A percentile compares a stretch with the other conserved stretches of the same genome.
Evolutionary conservation across 164 flowering plant genomes (phyloP).

Genomic region (Cinnamomum chago): DNA sequence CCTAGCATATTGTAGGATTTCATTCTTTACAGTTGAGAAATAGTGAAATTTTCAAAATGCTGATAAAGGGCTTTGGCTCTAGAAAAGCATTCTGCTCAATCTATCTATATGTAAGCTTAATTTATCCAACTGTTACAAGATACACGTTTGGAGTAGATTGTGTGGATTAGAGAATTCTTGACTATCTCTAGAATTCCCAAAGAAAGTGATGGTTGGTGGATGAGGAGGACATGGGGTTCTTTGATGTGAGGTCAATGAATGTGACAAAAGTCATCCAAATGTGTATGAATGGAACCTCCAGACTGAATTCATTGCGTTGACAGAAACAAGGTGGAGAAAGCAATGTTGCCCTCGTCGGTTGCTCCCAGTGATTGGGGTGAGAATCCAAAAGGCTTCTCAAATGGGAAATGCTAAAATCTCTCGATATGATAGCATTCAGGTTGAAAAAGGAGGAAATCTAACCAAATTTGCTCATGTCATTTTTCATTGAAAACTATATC

Average conservation of each 20-base stretch:
- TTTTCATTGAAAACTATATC: too few species aligned
- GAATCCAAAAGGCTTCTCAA: not conserved
- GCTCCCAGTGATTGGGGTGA: not conserved
- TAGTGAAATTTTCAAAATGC: too few species aligned
- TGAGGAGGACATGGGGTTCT: not conserved
- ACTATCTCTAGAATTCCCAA: not conserved
- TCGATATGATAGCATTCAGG: too few species aligned
- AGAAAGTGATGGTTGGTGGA: not conserved
- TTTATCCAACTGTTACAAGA: too few species aligned
- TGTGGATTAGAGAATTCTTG: not conserved
- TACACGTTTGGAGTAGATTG: not conserved
- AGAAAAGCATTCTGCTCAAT: too few species aligned
- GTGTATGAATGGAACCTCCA: not conserved
- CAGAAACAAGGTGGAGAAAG: not conserved
- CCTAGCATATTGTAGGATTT: too few species aligned
- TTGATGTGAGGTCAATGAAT: conserved; percentile 1
- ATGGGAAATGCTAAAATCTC: too few species aligned
- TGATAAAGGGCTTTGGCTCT: too few species aligned
- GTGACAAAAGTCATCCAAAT: not conserved
- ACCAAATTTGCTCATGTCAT: too few species aligned
- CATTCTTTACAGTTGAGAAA: too few species aligned
- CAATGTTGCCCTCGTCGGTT: not conserved
- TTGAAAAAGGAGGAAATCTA: too few species aligned
- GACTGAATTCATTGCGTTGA: not conserved
- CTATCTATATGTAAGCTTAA: too few species aligned